These are phyloP conservation scores for Fulvia fulva DNA, from an alignment of 2,329 filamentous ascomycete species.

Conservation along the genomic window DNA sequence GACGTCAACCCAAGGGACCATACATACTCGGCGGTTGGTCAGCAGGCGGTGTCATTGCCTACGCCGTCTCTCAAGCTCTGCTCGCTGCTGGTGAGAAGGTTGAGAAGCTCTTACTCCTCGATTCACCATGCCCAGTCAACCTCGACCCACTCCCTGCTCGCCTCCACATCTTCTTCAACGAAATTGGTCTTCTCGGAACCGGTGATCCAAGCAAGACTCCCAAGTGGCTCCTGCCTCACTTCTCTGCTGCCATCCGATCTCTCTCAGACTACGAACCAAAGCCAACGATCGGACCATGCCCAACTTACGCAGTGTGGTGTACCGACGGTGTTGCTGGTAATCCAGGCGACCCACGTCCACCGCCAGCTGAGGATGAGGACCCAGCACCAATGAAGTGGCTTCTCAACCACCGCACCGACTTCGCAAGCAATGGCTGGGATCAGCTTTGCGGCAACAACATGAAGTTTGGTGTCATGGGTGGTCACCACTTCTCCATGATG, in stretches of 20 bases:
- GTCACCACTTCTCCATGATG: constrained; percentile 76
- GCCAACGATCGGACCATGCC: constrained; percentile 59
- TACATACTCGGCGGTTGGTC: constrained; percentile 55
- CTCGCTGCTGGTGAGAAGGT: constrained; percentile 47
- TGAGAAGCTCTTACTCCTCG: constrained; percentile 50
- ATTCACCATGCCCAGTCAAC: constrained; percentile 51
- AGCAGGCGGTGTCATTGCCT: constrained; percentile 53
- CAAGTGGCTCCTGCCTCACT: constrained; percentile 70
- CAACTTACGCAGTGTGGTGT: constrained; percentile 66
- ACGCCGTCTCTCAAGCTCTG: constrained; percentile 48
- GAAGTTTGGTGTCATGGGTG: constrained; percentile 62
- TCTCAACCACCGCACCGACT: constrained; percentile 69
- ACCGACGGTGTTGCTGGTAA: constrained; percentile 67
- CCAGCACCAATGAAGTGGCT: constrained; percentile 59
- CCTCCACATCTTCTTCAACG: constrained; percentile 69
- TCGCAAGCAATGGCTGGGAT: constrained; percentile 66
- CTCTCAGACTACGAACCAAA: constrained; percentile 66
- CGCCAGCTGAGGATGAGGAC: constrained; percentile 56
- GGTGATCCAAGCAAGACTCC: constrained; percentile 58
- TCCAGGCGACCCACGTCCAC: constrained; percentile 61
- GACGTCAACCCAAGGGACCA: constrained; percentile 62
- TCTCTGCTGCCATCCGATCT: constrained; percentile 63
- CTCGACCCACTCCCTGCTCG: constrained; percentile 49
- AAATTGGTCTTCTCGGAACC: constrained; percentile 67
- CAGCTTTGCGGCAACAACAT: constrained; percentile 63